A percentile compares a stretch with the other conserved stretches of the same genome.
These are phyloP conservation scores for Daldinia childiae DNA, from an alignment of 495 filamentous ascomycete species.

Conservation along the genomic window DNA sequence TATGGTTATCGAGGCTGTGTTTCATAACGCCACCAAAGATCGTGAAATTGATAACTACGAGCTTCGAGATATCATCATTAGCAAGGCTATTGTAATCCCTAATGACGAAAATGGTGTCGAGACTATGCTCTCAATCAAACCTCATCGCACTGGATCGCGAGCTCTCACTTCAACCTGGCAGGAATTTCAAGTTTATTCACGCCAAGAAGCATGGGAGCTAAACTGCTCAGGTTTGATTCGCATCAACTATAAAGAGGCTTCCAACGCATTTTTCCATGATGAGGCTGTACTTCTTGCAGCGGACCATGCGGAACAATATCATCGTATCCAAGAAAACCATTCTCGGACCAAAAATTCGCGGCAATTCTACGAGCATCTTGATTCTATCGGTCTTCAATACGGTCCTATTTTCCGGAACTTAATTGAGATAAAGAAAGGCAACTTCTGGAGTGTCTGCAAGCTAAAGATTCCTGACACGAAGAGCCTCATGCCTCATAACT, in stretches of 20 bases:
- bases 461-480: conserved; percentile 51
- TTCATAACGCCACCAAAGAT: conserved; percentile 45
- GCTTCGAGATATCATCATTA: conserved; percentile 13
- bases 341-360: background rate
- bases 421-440: conserved; percentile 2
- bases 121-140: background rate
- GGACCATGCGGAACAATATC: background rate
- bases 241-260: background rate
- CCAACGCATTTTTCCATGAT: background rate
- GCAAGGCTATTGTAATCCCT: conserved; percentile 2
- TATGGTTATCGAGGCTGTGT: conserved; percentile 55
- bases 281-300: conserved; percentile 4
- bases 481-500: conserved; percentile 54
- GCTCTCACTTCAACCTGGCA: background rate
- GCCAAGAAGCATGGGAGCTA: background rate
- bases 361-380: conserved; percentile 11
- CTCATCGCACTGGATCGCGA: background rate
- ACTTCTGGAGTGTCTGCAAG: conserved; percentile 6
- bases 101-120: background rate
- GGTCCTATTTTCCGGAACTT: conserved; percentile 6
- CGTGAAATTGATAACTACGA: conserved; percentile 5
- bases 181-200: background rate
- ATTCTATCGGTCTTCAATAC: conserved; percentile 16
- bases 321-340: background rate
- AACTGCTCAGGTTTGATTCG: background rate